A percentile compares a stretch with the other conserved stretches of the same genome.
Evolutionary conservation across 225 moss, liverwort and hornwort species (phyloP).

Genomic region (Marchantia paleacea): DNA sequence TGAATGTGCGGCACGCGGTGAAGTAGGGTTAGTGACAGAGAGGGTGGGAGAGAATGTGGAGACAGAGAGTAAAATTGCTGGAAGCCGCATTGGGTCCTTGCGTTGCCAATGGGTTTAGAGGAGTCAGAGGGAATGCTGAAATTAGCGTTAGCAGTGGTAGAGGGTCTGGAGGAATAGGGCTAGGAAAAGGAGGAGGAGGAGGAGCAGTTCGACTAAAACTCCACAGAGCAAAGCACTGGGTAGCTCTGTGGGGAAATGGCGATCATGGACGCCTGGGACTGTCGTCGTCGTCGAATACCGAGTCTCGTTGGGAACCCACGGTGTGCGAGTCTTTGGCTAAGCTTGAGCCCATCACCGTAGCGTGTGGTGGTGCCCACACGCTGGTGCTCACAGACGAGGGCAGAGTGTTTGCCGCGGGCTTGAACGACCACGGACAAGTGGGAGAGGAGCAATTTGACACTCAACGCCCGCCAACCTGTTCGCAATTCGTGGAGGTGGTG

Average conservation of each 20-base stretch:
- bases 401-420: slow-evolving; percentile 68
- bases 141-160: neutral
- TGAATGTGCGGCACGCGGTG: neutral
- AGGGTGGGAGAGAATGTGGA: slow-evolving; percentile 26
- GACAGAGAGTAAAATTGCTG: slow-evolving; percentile 14
- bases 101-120: neutral
- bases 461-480: slow-evolving; percentile 32
- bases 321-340: slow-evolving; percentile 52
- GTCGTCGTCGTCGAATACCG: slow-evolving; percentile 13
- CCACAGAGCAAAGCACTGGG: slow-evolving; percentile 37
- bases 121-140: neutral
- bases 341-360: slow-evolving; percentile 67
- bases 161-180: neutral
- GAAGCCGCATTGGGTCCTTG: neutral
- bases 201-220: neutral
- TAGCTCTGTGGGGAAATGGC: slow-evolving; percentile 94
- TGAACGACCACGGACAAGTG: slow-evolving; percentile 86
- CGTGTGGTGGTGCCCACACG: slow-evolving; percentile 97
- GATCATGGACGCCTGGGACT: slow-evolving; percentile 80
- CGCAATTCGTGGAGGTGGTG: slow-evolving; percentile 54
- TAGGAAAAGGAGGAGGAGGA: neutral
- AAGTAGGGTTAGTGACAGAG: neutral
- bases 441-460: slow-evolving; percentile 34
- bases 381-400: slow-evolving; percentile 78
- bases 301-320: slow-evolving; percentile 64